Base-by-base conservation (phyloP, 306 rosid genomes). In the Vicia sativa region DNA sequence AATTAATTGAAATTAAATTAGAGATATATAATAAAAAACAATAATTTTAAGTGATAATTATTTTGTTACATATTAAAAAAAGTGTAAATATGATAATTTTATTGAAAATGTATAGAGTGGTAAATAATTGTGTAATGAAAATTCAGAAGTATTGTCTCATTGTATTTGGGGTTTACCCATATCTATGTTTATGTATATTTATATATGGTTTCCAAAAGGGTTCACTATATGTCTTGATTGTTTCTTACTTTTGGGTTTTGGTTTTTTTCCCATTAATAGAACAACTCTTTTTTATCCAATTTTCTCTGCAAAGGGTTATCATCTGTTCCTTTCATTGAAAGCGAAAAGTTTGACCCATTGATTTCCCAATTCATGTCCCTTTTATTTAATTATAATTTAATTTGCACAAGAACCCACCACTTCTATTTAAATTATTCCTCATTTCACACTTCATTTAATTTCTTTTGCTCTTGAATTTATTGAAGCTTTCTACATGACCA, bases 251-350 rank as follows among this genome's bases (percentile, higher is more conserved):
- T 85, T 78, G 78, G 55, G 80, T 79, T 82, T 86, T 83, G 87
- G 89, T 81, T 79, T 77, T 45, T 81, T 78, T 81, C 84, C 87
- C 70, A 92, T 85, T 77, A 78, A 80, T 79, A 74, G 86, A 74
- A 87, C 91, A 82, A 81, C 82, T 83, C 84, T 80, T 84, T 84
- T 92, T 82, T 80, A 79, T 89, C 82, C 89, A 65, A 78, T 82
- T 74, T 78, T 79, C 50, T 77, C 88, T 83, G 83, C 96, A 89
- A 83, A 76, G 73, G 53, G 43, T 71, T 77, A 79, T 81, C 96
- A 81, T 78, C 87, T 86, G 96, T 92, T 86, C 77, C 96, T 87
- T 84, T 89, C 96, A 74, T 65, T 77, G 88, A 85, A 82, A 87
- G 86, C 84, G 86, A 87, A 74, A 89, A 84, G 79, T 87, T 91